Evolutionary conservation across 2,329 filamentous ascomycete species (phyloP).

Genomic region (Dothidotthia symphoricarpi): DNA sequence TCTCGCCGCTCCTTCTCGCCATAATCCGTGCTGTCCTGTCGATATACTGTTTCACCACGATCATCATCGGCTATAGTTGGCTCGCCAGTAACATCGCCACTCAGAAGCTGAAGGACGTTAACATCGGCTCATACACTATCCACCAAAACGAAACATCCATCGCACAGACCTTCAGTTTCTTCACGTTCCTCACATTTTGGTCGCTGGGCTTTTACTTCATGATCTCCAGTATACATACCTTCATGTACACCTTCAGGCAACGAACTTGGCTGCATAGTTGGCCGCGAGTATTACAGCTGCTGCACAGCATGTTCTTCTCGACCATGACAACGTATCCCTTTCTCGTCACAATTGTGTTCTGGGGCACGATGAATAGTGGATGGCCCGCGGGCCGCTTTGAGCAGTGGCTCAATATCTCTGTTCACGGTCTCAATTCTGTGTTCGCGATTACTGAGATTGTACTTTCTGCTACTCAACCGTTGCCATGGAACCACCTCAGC

Average conservation of each 20-base stretch:
- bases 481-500: slow-evolving; percentile 61
- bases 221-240: slow-evolving; percentile 64
- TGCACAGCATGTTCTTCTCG: slow-evolving; percentile 40
- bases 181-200: slow-evolving; percentile 79
- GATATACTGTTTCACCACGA: slow-evolving; percentile 66
- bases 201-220: slow-evolving; percentile 75
- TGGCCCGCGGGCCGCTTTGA: slow-evolving; percentile 45
- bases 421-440: slow-evolving; percentile 70
- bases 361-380: slow-evolving; percentile 37
- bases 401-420: slow-evolving; percentile 61
- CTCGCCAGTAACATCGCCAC: slow-evolving; percentile 31
- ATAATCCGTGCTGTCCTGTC: slow-evolving; percentile 50
- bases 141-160: slow-evolving; percentile 58
- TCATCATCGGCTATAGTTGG: slow-evolving; percentile 66
- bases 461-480: slow-evolving; percentile 61
- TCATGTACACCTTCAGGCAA: slow-evolving; percentile 52
- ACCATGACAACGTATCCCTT: slow-evolving; percentile 42
- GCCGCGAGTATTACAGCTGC: slow-evolving; percentile 32
- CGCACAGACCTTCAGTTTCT: slow-evolving; percentile 68
- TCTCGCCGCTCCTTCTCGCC: slow-evolving; percentile 63
- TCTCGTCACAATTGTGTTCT: slow-evolving; percentile 43
- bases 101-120: slow-evolving; percentile 24
- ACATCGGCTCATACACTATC: slow-evolving; percentile 54
- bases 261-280: slow-evolving; percentile 36
- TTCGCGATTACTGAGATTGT: slow-evolving; percentile 74